Base-by-base conservation (phyloP, 176 grass and related monocot species). In the Cenchrus americanus region DNA sequence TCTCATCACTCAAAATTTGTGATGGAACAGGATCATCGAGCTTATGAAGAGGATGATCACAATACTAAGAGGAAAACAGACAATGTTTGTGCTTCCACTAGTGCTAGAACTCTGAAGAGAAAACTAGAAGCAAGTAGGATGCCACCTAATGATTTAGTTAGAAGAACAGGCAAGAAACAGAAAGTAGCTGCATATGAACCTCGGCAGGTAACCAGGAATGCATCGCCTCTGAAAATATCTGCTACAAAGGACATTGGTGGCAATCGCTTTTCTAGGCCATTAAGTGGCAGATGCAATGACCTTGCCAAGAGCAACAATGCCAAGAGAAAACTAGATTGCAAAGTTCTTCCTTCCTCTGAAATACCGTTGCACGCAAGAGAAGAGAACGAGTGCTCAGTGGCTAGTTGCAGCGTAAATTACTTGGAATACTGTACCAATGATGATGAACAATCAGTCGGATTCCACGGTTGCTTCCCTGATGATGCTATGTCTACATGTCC, bases 381-480 rank as follows among this genome's bases (percentile, higher is more conserved):
- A 75, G 83, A 84, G 54, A 84, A 86, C 8, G 83, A 89, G 69
- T 92, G 86, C 55, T 92, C 86, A 2, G 74, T 92, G 51, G 90
- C 86, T 51, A 92, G 87, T 59, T 92, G 90, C 65, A 84, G 87
- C 6, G 40, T 49, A 21, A 83, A 86, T 27, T 55, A 71, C n/a
- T 76, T 75, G 57, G 62, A 76, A 67, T 57, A 59, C 76, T 18
- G 44, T 69, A 51, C 34, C 65, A 49, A 44, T 75, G 63, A 26
- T 86, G 75, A 61, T 44, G 72, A 49, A 22, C 65, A 43, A 55
- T 53, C 75, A 18, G 68, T 76, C 4, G 55, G 58, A 52, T 7
- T 52, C 63, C 5, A 43, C 23, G 61, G 17, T 57, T 54, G 78
- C 71, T 69, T 62, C 40, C 59, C 76, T 64, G 54, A 51, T 42